phyloP scores from a whole-genome alignment of 163 green algal species.

The Chloromonas sp. region DNA sequence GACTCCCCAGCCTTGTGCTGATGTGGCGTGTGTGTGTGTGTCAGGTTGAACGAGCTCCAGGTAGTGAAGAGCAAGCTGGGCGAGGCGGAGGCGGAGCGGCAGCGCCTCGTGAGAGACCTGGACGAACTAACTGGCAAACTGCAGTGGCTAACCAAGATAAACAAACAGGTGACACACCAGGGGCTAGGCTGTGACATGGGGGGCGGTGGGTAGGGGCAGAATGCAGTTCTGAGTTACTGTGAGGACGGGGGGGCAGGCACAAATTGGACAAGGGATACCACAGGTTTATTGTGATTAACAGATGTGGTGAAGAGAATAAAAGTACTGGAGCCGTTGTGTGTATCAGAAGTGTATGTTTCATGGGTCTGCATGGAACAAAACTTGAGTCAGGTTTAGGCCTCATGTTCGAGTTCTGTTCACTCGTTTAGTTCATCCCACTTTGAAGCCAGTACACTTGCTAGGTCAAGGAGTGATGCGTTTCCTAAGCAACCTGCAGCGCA shows the following conservation, averaged over 20 bases:
- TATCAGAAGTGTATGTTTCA: no score
- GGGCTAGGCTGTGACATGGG: neutral
- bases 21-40: no score
- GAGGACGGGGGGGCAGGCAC: neutral
- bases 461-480: no score
- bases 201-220: neutral
- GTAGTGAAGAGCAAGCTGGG: constrained; percentile 15
- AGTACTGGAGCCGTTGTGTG: neutral
- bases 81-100: constrained; percentile 26
- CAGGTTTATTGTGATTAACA: neutral
- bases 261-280: neutral
- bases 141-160: constrained; percentile 17
- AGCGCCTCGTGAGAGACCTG: constrained; percentile 13
- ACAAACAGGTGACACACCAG: constrained; percentile 1
- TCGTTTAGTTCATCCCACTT: no score
- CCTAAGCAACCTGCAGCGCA: no score
- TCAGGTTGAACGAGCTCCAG: constrained; percentile 33
- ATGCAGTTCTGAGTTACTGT: neutral
- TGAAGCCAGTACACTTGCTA: no score
- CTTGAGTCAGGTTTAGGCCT: no score
- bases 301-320: neutral
- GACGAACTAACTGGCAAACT: constrained; percentile 24
- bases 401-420: no score
- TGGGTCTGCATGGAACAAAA: no score
- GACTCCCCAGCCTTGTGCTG: no score